Percentiles rank a stretch among this genome's conserved stretches.
These are phyloP conservation scores for Fusarium zealandicum DNA, from an alignment of 2,329 filamentous ascomycete species.

Conservation along the genomic window DNA sequence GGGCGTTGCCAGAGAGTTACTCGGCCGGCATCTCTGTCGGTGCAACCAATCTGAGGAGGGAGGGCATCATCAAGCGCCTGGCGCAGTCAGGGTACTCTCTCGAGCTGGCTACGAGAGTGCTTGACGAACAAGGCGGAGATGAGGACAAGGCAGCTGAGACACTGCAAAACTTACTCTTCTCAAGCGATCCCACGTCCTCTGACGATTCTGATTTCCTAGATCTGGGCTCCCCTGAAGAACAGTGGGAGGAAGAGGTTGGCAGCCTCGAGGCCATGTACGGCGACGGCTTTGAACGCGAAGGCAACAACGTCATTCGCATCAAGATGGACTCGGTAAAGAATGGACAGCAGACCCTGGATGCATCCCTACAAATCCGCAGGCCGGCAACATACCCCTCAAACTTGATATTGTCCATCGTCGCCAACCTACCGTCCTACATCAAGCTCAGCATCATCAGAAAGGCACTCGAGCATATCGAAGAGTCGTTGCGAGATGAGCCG, in stretches of 20 bases:
- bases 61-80: conserved; percentile 83
- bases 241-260: conserved; percentile 86
- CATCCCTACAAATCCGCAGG: conserved; percentile 71
- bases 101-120: conserved; percentile 81
- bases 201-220: conserved; percentile 53
- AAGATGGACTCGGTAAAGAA: conserved; percentile 65
- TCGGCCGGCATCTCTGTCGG: conserved; percentile 88
- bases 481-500: conserved; percentile 78
- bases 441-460: conserved; percentile 86
- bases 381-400: conserved; percentile 76
- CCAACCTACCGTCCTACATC: conserved; percentile 87
- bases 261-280: conserved; percentile 88
- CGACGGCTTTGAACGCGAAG: conserved; percentile 69
- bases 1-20: conserved; percentile 92
- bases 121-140: conserved; percentile 73
- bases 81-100: conserved; percentile 82
- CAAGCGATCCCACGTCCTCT: conserved; percentile 13
- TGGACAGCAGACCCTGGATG: conserved; percentile 58
- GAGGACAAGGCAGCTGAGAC: conserved; percentile 80
- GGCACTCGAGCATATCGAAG: conserved; percentile 73
- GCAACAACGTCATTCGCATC: conserved; percentile 73
- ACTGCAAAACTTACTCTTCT: conserved; percentile 67
- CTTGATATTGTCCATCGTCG: conserved; percentile 73
- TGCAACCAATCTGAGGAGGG: conserved; percentile 79
- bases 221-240: conserved; percentile 62